A percentile compares a stretch with the other conserved stretches of the same genome.
These are phyloP conservation scores for Viridothelium virens DNA, from an alignment of 495 filamentous ascomycete species.

Conservation along the genomic window DNA sequence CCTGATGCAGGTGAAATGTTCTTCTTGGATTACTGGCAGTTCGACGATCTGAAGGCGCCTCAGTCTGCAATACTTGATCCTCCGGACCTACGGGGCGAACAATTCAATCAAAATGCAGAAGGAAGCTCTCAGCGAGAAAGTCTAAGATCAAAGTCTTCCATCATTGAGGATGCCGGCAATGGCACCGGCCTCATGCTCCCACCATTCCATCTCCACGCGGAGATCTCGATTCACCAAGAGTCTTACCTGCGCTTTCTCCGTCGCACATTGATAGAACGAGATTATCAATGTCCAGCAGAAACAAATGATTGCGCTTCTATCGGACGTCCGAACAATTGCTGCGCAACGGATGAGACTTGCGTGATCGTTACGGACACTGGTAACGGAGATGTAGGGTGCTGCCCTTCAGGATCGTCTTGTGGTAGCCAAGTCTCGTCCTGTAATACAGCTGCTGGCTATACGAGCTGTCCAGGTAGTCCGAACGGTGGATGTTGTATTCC, in stretches of 20 bases:
- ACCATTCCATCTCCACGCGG: constrained; percentile 36
- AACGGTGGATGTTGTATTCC: constrained; percentile 87
- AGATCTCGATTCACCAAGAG: constrained; percentile 4
- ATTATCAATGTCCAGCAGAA: constrained; percentile 67
- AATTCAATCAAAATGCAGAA: neutral
- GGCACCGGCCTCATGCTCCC: constrained; percentile 30
- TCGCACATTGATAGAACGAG: constrained; percentile 36
- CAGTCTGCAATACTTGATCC: neutral
- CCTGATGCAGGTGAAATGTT: constrained; percentile 80
- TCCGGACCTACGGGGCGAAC: neutral
- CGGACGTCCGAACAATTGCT: constrained; percentile 69
- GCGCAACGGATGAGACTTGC: constrained; percentile 58
- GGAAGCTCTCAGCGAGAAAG: neutral
- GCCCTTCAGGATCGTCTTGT: constrained; percentile 64
- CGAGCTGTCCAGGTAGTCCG: constrained; percentile 55
- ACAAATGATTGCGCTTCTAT: constrained; percentile 62
- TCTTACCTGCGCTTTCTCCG: constrained; percentile 17
- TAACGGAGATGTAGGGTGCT: constrained; percentile 76
- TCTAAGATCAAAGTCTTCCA: neutral
- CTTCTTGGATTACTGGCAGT: constrained; percentile 57
- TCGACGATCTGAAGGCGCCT: constrained; percentile 24
- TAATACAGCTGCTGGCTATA: constrained; percentile 46
- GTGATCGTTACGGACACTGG: constrained; percentile 64
- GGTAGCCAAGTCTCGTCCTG: constrained; percentile 57
- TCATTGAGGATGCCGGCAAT: neutral